phyloP scores from a whole-genome alignment of 805 yeast genomes.

The Zygosaccharomyces lentus region DNA sequence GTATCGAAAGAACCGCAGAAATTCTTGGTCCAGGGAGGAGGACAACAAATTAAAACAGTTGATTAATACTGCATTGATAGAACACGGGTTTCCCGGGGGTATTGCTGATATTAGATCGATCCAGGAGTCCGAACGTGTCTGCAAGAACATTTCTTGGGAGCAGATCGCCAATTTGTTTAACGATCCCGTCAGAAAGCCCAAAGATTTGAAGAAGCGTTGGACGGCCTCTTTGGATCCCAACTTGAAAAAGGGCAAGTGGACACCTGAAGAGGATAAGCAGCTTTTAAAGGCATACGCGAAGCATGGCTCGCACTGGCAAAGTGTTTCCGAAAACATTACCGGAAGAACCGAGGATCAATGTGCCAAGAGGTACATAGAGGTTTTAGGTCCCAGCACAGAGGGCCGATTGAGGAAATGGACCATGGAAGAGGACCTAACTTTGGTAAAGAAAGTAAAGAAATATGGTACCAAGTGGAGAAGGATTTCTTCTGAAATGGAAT shows the following conservation, averaged over 20 bases:
- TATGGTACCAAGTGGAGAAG: conserved; percentile 90
- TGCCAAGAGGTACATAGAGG: conserved; percentile 85
- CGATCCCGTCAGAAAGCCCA: conserved; percentile 56
- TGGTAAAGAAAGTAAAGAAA: conserved; percentile 61
- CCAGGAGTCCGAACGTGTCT: conserved; percentile 29
- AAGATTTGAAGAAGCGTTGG: conserved; percentile 89
- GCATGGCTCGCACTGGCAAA: conserved; percentile 82
- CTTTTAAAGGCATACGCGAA: conserved; percentile 59
- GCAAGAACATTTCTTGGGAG: conserved; percentile 57
- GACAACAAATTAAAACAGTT: conserved; percentile 50
- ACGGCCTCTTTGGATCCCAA: conserved; percentile 77
- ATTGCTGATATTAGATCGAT: conserved; percentile 28
- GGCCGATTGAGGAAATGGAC: conserved; percentile 80
- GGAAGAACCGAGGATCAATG: conserved; percentile 96
- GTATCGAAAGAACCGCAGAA: conserved; percentile 55
- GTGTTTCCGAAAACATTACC: conserved; percentile 66
- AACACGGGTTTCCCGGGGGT: conserved; percentile 37
- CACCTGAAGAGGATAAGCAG: conserved; percentile 67
- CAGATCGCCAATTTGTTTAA: conserved; percentile 44
- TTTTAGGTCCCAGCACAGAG: conserved; percentile 72
- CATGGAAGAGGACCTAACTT: conserved; percentile 63
- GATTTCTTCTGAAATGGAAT: conserved; percentile 63
- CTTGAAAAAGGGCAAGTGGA: conserved; percentile 83
- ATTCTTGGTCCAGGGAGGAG: conserved; percentile 74
- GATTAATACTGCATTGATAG: conserved; percentile 37